Evolutionary conservation across 2,329 filamentous ascomycete genomes (phyloP), one percentile per base, ranked within the genome.

Genomic region (Fusarium udum): DNA sequence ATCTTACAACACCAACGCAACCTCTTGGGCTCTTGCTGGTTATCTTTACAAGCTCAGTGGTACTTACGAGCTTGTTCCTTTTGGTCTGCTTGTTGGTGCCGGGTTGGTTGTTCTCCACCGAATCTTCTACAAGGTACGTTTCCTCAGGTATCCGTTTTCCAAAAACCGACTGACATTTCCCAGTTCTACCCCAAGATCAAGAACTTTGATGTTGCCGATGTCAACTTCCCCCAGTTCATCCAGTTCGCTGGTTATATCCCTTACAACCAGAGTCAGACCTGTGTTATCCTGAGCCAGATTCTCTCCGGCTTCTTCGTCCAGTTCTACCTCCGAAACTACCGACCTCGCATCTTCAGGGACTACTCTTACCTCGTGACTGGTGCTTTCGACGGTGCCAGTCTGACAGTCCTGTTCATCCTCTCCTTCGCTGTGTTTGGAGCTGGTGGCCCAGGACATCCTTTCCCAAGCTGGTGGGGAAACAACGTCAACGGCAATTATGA

Each of bases 361-460:
- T 89, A 88, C 74, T 85, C 83, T 24, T 89, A 89, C 76, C 77
- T 89, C 13, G 78, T 89, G 4, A 85, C 86, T 0, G 87, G 84
- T n/a, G 87, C 86, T 1, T 85, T 86, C 22, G 87, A 89, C 66
- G 87, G 87, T 15, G 87, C 83, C 13, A 84, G 82, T 65, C 80
- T 88, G 8, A 78, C 81, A 3, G 84, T 83, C 0, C 79, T 89
- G 6, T 89, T 89, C 59, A 85, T 89, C 45, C 79, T 89, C 18
- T 88, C 87, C 0, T 89, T 89, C 78, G 86, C 87, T 3, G 87
- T 89, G 0, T 88, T 89, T 61, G 87, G 87, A 1, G 86, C 85
- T 6, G 85, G 85, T 36, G 85, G 85, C 0, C 65, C 71, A 3
- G 77, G 83, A 0, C 75, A 80, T 15, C 82, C 85, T 1, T 88